Conservation (phyloP, 2,329 filamentous ascomycete species). For the Pezicula neosporulosa region DNA sequence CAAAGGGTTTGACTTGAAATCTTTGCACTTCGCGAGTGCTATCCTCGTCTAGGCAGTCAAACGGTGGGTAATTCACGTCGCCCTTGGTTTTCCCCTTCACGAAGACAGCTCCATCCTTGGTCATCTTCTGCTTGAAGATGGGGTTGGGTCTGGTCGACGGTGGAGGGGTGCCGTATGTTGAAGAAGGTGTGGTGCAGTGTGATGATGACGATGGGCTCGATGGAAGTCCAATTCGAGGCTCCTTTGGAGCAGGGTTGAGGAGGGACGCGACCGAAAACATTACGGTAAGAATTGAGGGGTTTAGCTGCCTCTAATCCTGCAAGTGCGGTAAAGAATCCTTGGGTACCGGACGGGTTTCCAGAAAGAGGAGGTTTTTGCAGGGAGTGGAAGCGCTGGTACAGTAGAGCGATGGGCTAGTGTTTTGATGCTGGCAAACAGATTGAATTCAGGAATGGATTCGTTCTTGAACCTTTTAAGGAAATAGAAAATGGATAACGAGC, state of each 20-base stretch:
- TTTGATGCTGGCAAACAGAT: slow-evolving; percentile 23
- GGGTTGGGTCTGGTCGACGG: slow-evolving; percentile 14
- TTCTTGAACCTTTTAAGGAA: slow-evolving; percentile 18
- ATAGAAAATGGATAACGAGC: slow-evolving; percentile 16
- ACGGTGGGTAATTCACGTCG: slow-evolving; percentile 69
- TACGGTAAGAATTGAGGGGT: slow-evolving; percentile 21
- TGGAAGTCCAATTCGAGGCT: slow-evolving; percentile 35
- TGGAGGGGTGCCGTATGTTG: slow-evolving; percentile 22
- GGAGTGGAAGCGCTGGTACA: slow-evolving; percentile 11
- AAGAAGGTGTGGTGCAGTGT: slow-evolving; percentile 16
- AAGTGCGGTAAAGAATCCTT: slow-evolving; percentile 16
- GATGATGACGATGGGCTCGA: slow-evolving; percentile 34
- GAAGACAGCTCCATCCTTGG: slow-evolving; percentile 63
- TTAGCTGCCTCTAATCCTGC: slow-evolving; percentile 20
- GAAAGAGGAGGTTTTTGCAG: slow-evolving; percentile 9
- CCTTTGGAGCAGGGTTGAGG: slow-evolving; percentile 53
- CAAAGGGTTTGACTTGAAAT: slow-evolving; percentile 65
- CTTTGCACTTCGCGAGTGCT: slow-evolving; percentile 54
- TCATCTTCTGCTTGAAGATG: slow-evolving; percentile 49
- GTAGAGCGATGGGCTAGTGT: slow-evolving; percentile 16
- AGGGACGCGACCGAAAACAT: slow-evolving; percentile 66
- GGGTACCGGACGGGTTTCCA: slow-evolving; percentile 16
- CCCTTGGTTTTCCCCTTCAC: slow-evolving; percentile 60
- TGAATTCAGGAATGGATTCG: slow-evolving; percentile 12
- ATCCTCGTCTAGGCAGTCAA: slow-evolving; percentile 59